Evolutionary conservation across 495 filamentous ascomycete genomes (phyloP), one percentile per base, ranked within the genome.

Genomic region (Polyplosphaeria fusca): DNA sequence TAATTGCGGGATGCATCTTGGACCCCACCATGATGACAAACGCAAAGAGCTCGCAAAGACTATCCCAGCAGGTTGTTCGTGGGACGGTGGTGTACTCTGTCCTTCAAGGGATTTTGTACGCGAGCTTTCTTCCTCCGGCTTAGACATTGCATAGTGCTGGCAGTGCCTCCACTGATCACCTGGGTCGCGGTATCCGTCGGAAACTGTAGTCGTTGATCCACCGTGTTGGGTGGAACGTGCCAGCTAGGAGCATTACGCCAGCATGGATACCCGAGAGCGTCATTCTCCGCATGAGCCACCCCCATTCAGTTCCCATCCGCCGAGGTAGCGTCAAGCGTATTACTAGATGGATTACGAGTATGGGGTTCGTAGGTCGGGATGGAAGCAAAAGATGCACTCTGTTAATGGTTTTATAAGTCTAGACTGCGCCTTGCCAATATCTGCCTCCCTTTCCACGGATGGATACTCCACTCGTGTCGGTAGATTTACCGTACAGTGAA

Each of bases 71-170:
- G 52, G 66, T 78, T 26, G 76, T 86, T 22, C 77, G 76, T 58
- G 86, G 79, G 63, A 89, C 93, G 82, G 75, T 91, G 26, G 76
- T 87, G 65, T 65, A 65, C 42, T 19, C 45, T 5, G 41, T 62
- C 19, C 28, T 62, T 18, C 59, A 62, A 30, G 59, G 52, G 4
- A 27, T 57, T n/a, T 38, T 62, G 13, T 62, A 50, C 24, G 52
- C 52, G 18, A 48, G 37, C 25, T 62, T 62, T 24, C 47, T 62
- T 13, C 59, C 59, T 47, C 59, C 59, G 22, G 59, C 59, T 5
- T 62, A 48, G 28, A 3, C 27, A 30, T 9, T 24, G 13, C 4
- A 9, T 4, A 47, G 44, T 26, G 5, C 27, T 23, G 12, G 13
- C 45, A 14, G 4, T 7, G 47, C 28, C 7, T 9, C 2, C 23